A percentile compares a stretch with the other conserved stretches of the same genome.
Conservation (phyloP, 345 rosid genomes). For the Moricandia arvensis region DNA sequence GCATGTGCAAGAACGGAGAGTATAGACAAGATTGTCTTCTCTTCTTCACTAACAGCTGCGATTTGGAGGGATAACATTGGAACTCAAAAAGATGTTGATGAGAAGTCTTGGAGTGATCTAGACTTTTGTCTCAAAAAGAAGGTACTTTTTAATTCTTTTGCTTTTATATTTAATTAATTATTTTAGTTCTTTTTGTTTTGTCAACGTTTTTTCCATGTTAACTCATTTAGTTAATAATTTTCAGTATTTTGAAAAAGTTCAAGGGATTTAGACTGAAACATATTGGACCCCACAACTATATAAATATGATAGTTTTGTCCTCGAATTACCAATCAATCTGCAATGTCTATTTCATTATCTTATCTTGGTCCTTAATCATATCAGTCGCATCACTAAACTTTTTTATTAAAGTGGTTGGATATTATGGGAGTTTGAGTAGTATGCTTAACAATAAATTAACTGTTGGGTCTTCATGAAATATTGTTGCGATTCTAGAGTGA, state of each 20-base stretch:
- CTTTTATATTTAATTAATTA: not conserved
- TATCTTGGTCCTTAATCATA: not conserved
- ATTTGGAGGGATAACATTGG: slow-evolving; percentile 73
- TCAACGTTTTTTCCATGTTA: not conserved
- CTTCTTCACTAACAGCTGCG: slow-evolving; percentile 75
- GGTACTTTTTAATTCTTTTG: slow-evolving; percentile 41
- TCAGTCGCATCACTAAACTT: not conserved
- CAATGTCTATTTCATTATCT: not conserved
- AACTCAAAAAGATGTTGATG: slow-evolving; percentile 65
- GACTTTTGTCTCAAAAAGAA: slow-evolving; percentile 66
- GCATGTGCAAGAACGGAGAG: slow-evolving; percentile 78
- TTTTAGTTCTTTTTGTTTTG: not conserved
- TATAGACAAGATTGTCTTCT: slow-evolving; percentile 62
- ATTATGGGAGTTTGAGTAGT: not conserved
- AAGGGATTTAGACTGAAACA: slow-evolving; percentile 11
- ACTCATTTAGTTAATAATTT: not conserved
- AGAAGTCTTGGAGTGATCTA: slow-evolving; percentile 76
- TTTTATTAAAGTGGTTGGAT: not conserved
- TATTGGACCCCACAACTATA: slow-evolving; percentile 30
- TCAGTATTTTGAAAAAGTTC: not conserved
- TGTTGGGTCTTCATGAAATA: slow-evolving; percentile 18
- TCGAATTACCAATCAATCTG: slow-evolving; percentile 2
- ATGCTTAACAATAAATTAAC: not conserved
- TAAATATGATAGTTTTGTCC: not conserved
- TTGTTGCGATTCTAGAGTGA: no score